Base-by-base conservation (phyloP, 257 asterid genomes). In the Nicotiana knightiana region DNA sequence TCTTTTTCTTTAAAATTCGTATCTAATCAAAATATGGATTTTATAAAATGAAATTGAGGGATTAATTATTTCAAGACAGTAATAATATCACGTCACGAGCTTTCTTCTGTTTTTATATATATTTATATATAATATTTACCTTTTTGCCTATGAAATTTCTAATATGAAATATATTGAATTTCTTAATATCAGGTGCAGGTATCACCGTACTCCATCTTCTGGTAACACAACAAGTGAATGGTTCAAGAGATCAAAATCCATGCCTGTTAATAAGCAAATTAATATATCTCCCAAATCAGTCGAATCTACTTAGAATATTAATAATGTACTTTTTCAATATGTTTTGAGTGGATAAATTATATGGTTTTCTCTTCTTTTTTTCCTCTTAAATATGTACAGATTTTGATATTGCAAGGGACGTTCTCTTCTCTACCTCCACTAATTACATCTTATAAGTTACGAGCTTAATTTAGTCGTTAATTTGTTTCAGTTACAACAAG, bases 181-280 rank as follows among this genome's bases (percentile, higher is more conserved):
- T 16, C 11, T 2, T 55, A 26, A 73, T 73, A 48, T 48, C 61
- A 73, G 86, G 77, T 83, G 86, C 81, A 80, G 82, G 83, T 59
- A 65, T 71, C 86, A 84, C 30, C 80, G 86, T 9, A 37, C 58
- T 21, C 39, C 57, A 76, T n/a, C 75, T 21, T 32, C 84, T 39
- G 39, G 58, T 28, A 61, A 48, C 21, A 71, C 59, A 21, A 4
- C 53, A 15, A 10, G 59, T 28, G 33, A 54, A n/a, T 79, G 51
- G 83, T 84, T 79, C 51, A 84, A 84, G 68, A 68, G 83, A 59
- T 84, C 86, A 59, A 68, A 68, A 37, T 84, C 86, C 81, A 79
- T 79, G 80, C 85, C 85, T 62, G 21, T 17, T n/a, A 28, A 30
- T 8, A 73, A 73, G 62, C 5, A 28, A 2, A 48, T 57, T 37